Evolutionary conservation across 306 rosid genomes (phyloP).

Genomic region (Vigna angularis): DNA sequence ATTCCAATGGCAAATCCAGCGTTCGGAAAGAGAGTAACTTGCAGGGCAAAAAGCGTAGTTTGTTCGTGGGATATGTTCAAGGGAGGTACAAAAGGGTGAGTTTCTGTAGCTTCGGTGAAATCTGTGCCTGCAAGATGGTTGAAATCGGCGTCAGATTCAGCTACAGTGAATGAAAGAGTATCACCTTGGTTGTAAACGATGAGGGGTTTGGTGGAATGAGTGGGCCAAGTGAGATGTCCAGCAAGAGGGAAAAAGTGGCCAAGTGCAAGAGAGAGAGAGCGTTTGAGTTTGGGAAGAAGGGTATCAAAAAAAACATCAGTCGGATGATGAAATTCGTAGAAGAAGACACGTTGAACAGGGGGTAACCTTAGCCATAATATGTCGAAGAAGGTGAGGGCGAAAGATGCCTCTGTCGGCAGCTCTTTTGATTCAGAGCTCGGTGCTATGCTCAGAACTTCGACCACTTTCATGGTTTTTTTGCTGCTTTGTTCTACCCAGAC

Average conservation of each 20-base stretch:
- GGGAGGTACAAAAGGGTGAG: conserved; percentile 49
- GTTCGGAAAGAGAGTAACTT: conserved; percentile 55
- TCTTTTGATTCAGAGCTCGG: background rate
- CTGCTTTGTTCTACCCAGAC: too few species aligned
- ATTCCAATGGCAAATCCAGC: conserved; percentile 55
- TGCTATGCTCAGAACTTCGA: background rate
- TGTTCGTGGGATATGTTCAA: conserved; percentile 39
- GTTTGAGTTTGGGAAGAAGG: conserved; percentile 52
- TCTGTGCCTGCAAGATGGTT: conserved; percentile 30
- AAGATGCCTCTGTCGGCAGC: background rate
- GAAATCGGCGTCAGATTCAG: conserved; percentile 53
- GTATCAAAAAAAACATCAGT: background rate
- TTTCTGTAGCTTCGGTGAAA: conserved; percentile 31
- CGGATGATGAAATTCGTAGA: conserved; percentile 45
- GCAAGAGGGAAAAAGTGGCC: conserved; percentile 46
- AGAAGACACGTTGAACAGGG: conserved; percentile 49
- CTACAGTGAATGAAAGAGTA: conserved; percentile 46
- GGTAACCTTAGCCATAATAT: conserved; percentile 50
- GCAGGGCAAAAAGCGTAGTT: conserved; percentile 46
- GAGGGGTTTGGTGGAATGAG: conserved; percentile 38
- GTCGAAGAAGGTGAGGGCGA: conserved; percentile 58
- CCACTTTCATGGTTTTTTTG: conserved; percentile 20
- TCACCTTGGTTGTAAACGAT: conserved; percentile 13
- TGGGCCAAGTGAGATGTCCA: conserved; percentile 48
- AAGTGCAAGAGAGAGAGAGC: conserved; percentile 48